Base-by-base conservation (phyloP, 2,329 filamentous ascomycete species). In the Tolypocladium paradoxum region DNA sequence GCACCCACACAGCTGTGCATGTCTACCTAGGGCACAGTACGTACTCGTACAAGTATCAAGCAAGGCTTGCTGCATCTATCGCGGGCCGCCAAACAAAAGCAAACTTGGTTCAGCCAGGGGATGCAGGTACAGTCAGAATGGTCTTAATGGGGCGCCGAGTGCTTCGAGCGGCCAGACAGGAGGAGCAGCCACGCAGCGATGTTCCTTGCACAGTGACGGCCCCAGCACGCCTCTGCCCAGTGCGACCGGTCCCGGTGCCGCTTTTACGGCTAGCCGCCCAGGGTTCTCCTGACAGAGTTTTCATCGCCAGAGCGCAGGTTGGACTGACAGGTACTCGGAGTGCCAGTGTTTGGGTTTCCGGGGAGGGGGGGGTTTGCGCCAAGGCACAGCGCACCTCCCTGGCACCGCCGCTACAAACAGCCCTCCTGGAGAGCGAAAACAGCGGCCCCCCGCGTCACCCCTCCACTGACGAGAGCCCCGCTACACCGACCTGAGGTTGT, bases 201-300 rank as follows among this genome's bases (percentile, higher is more conserved):
- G 16, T 46, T 27, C 27, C 40, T 31, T 31, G 24, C 40, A 46
- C 43, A 5, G 43, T 6, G 18, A 46, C 43, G 24, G 40, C 14
- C 5, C 3, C 40, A 27, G 40, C 22, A 29, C 27, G 43, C 16
- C 9, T 46, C 24, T 37, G 27, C 7, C 24, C 60, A 57, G 58
- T 63, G 55, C 54, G 55, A 54, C 61, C 55, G 54, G 24, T 52
- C 18, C 51, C 54, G 56, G 53, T 55, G 56, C 61, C 61, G 58
- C 55, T 58, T 61, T 60, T 58, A 60, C 51, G 57, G 55, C 58
- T 4, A 24, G 16, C 38, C 38, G 52, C 49, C 59, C 57, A 56
- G 62, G 62, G 62, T 64, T 65, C 61, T 63, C 62, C 62, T 64
- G 62, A 62, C 61, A 64, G 62, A 65, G 56, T 65, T 65, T 65